Evolutionary conservation across 2,329 filamentous ascomycete species (phyloP), one percentile per base, ranked within the genome.

Genomic region (Calonectria pseudoreteaudii): DNA sequence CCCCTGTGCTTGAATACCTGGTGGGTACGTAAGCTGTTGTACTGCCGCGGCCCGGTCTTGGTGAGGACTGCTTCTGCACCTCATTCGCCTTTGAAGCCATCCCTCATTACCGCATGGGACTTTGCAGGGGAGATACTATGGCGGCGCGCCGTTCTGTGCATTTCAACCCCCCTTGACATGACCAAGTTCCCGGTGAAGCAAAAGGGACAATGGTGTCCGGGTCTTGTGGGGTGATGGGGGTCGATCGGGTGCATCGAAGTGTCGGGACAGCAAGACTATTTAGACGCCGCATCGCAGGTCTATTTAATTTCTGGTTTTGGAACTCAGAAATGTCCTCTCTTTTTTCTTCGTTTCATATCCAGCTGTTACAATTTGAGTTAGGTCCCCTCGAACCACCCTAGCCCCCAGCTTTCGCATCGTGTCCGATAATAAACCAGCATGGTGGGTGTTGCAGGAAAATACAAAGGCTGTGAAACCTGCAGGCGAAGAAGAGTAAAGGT

Each of bases 381-480:
- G 18, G 34, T 44, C 26, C 65, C 10, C 28, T 66, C 66, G 41
- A 66, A 26, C 53, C 52, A 7, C 47, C 41, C 26, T 41, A n/a
- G 23, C 36, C 38, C 30, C 23, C 16, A n/a, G 52, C 34, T 44
- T 62, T 62, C 14, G 23, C n/a, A 23, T 36, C 31, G 13, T 20
- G 28, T 13, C 34, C 20, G 18, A 18, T 23, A 52, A 28, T 65
- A 34, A 75, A 52, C 75, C 80, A 85, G 70, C 44, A 91, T 92
- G 90, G 90, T 92, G 76, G 91, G 91, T 68, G 90, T 92, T 72
- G 87, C 90, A 47, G 91, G 91, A 66, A 92, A 92, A 82, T 92
- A 90, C 81, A 92, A 92, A 82, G 91, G 90, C 47, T 92, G 91
- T 83, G 90, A 91, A 82, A 92, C 91, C 31, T 92, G 91, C 80